Evolutionary conservation across 2,329 filamentous ascomycete species (phyloP).

Genomic region (Aspergillus piperis): DNA sequence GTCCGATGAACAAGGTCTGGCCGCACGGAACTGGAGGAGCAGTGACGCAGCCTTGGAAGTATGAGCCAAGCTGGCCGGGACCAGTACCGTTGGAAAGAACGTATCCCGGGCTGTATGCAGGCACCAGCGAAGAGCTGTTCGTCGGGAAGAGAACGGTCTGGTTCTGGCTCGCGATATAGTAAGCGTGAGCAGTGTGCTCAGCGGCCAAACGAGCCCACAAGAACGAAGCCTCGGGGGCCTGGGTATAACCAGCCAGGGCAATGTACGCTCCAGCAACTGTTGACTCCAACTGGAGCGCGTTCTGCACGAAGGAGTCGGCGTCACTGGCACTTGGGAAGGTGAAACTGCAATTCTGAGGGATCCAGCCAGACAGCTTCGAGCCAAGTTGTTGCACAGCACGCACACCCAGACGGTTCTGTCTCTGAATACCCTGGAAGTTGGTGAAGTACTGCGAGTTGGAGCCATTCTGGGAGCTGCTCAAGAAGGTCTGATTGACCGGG

Average conservation of each 20-base stretch:
- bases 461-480: constrained; percentile 22
- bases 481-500: constrained; percentile 27
- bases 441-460: constrained; percentile 20
- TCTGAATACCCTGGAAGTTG: constrained; percentile 29
- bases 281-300: constrained; percentile 25
- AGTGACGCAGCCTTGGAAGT: constrained; percentile 25
- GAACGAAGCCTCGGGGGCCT: constrained; percentile 34
- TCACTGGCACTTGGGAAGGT: constrained; percentile 20
- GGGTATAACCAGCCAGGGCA: constrained; percentile 30
- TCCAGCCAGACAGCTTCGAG: constrained; percentile 19
- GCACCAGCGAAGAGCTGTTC: constrained; percentile 25
- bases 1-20: constrained; percentile 24
- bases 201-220: constrained; percentile 31
- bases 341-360: constrained; percentile 25
- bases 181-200: constrained; percentile 26
- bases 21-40: constrained; percentile 26
- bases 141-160: constrained; percentile 19
- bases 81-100: constrained; percentile 23
- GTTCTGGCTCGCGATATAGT: constrained; percentile 24
- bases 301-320: constrained; percentile 22
- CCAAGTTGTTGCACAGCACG: constrained; percentile 27
- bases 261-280: constrained; percentile 28
- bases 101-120: constrained; percentile 27
- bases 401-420: constrained; percentile 27
- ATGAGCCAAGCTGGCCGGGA: constrained; percentile 28